Evolutionary conservation across 2,329 filamentous ascomycete species (phyloP).

Genomic region (Dactylellina drechsleri): DNA sequence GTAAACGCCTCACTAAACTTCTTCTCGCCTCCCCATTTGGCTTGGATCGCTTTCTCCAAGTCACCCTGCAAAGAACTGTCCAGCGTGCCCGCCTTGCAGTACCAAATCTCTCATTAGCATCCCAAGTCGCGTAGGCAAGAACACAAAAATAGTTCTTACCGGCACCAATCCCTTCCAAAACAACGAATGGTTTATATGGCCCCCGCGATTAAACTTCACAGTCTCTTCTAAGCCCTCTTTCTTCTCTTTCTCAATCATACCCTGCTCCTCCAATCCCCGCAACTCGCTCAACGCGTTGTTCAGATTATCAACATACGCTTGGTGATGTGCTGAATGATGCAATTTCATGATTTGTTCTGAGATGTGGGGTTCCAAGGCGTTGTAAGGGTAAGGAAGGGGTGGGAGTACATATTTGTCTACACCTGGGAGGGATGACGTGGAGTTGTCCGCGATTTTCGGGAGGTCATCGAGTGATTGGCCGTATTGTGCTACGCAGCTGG

Average conservation of each 20-base stretch:
- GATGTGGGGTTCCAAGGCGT: constrained; percentile 76
- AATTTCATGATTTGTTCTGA: constrained; percentile 82
- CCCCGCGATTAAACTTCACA: constrained; percentile 81
- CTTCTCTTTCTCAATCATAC: constrained; percentile 9
- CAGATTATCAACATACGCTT: constrained; percentile 79
- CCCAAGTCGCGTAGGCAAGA: too few species aligned
- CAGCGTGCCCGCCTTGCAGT: constrained; percentile 23
- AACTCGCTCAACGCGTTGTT: constrained; percentile 71
- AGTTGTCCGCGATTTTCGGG: constrained; percentile 36
- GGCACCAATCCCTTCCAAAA: constrained; percentile 91
- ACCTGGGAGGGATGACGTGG: constrained; percentile 6
- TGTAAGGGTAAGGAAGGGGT: constrained; percentile 36
- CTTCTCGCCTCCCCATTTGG: constrained; percentile 74
- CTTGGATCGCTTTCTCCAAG: constrained; percentile 71
- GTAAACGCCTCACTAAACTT: constrained; percentile 73
- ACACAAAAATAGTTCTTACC: constrained; percentile 62
- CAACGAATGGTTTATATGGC: constrained; percentile 90
- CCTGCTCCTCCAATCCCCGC: neutral
- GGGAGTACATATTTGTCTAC: constrained; percentile 31
- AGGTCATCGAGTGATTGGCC: constrained; percentile 45
- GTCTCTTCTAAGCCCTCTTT: constrained; percentile 26
- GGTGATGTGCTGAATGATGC: constrained; percentile 81
- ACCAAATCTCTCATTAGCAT: too few species aligned
- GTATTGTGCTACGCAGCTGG: constrained; percentile 19
- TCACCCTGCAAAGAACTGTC: constrained; percentile 53